Evolutionary conservation across 768 basidiomycete species (phyloP), one percentile per base, ranked within the genome.

Genomic region (Suillus subalutaceus): DNA sequence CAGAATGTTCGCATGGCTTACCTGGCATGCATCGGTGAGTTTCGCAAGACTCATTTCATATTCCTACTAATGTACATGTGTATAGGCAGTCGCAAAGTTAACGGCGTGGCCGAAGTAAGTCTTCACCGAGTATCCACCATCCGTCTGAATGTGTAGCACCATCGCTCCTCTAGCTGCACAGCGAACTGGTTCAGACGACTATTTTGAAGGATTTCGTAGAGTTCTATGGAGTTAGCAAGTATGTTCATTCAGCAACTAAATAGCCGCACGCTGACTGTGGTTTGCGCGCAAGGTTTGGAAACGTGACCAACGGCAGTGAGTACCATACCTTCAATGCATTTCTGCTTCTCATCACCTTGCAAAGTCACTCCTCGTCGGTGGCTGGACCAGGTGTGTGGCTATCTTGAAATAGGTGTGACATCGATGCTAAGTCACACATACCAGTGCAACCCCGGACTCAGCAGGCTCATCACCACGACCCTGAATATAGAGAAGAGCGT

Each of bases 161-260:
- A 37, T 43, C 13, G 10, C n/a, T 30, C 1, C 48, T 58, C 37
- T 65, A 89, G 86, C 83, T 99, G 35, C 97, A 99, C 82, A 92
- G 90, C 66, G 90, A 94, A 63, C 86, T 99, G 53, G 92, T 99
- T 62, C 85, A 83, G 77, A 89, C 89, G 26, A 94, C 91, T 8
- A 92, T 94, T 70, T 75, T 92, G 71, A 93, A 91, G 73, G 96
- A 97, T 79, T 97, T 97, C 74, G 96, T 97, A 57, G 95, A 97
- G 40, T 93, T 92, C 77, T 92, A 89, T 72, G 97, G 97, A 3
- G 74, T 87, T 67, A 91, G 91, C 89, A 96, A 92, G 89, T 82
- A 68, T 15, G 72, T 68, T 12, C 35, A 41, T 44, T 26, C 20
- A 2, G 38, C 16, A 23, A 6, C 26, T 64, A 18, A 59, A 64